phyloP scores from a whole-genome alignment of 2,329 filamentous ascomycete species.

The Fusarium redolens region DNA sequence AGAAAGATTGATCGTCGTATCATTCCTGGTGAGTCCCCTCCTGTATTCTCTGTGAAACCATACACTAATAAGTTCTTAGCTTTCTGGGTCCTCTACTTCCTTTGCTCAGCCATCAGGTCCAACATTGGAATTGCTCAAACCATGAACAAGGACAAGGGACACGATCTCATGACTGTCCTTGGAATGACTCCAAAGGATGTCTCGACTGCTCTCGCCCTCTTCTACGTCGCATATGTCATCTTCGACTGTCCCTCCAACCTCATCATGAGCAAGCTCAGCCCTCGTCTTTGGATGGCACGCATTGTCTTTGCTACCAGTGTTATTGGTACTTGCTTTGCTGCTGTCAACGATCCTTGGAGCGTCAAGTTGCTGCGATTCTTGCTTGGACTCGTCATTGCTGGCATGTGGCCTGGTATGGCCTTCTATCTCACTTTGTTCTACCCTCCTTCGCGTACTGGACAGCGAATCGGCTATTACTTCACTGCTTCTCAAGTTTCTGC shows the following conservation, averaged over 20 bases:
- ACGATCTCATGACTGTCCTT: constrained; percentile 81
- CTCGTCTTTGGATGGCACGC: constrained; percentile 90
- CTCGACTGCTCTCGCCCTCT: constrained; percentile 85
- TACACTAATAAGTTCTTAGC: constrained; percentile 57
- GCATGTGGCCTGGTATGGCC: constrained; percentile 96
- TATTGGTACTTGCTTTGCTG: constrained; percentile 85
- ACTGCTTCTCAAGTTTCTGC: constrained; percentile 90
- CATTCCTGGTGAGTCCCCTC: constrained; percentile 62
- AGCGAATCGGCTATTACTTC: constrained; percentile 90
- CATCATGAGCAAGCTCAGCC: constrained; percentile 86
- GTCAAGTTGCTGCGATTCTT: constrained; percentile 89
- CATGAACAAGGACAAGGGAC: constrained; percentile 79
- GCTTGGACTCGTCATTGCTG: constrained; percentile 87
- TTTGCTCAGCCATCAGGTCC: constrained; percentile 90
- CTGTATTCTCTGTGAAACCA: neutral
- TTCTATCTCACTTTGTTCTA: constrained; percentile 95
- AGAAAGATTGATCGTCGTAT: constrained; percentile 68
- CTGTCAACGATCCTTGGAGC: constrained; percentile 85
- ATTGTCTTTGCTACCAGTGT: constrained; percentile 90
- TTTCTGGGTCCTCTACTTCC: constrained; percentile 91
- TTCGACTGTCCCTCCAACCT: constrained; percentile 92
- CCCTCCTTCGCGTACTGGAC: constrained; percentile 85
- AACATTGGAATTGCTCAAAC: constrained; percentile 95
- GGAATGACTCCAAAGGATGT: constrained; percentile 78
- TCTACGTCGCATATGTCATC: constrained; percentile 92